phyloP scores from a whole-genome alignment of 306 rosid genomes.

The Vigna angularis region DNA sequence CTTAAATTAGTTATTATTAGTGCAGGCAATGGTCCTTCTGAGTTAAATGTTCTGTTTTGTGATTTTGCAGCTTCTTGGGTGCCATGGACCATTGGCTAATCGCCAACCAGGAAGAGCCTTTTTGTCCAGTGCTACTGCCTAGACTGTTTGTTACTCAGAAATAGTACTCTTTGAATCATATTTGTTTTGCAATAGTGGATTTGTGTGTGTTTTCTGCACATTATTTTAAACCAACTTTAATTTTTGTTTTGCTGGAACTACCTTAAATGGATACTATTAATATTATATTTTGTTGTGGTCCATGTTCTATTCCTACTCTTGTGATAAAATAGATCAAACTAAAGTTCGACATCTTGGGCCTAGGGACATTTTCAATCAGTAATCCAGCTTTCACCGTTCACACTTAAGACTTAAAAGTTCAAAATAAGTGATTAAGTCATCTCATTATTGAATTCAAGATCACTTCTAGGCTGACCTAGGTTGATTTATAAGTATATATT shows the following conservation, averaged over 20 bases:
- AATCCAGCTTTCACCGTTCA: too few species aligned
- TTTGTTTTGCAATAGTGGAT: slow-evolving; percentile 1
- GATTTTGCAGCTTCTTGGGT: slow-evolving; percentile 24
- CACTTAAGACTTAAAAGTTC: too few species aligned
- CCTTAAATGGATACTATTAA: neutral
- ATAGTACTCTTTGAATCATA: neutral
- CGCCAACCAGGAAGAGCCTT: slow-evolving; percentile 49
- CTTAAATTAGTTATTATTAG: neutral
- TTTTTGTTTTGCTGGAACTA: neutral
- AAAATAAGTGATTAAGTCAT: too few species aligned
- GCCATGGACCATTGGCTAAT: slow-evolving; percentile 24
- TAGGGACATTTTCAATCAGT: too few species aligned
- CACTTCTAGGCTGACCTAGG: too few species aligned
- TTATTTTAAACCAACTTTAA: slow-evolving; percentile 6
- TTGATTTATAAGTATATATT: too few species aligned
- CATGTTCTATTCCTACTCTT: neutral
- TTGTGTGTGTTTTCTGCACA: neutral
- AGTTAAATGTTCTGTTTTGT: neutral
- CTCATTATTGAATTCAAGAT: too few species aligned
- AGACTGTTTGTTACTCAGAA: slow-evolving; percentile 32
- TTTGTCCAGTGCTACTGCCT: slow-evolving; percentile 36
- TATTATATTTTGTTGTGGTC: slow-evolving; percentile 4
- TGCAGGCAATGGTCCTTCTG: neutral
- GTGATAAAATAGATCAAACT: too few species aligned
- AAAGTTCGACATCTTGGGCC: too few species aligned